phyloP scores from a whole-genome alignment of 2,329 filamentous ascomycete species.

The Ophiostoma sp. region DNA sequence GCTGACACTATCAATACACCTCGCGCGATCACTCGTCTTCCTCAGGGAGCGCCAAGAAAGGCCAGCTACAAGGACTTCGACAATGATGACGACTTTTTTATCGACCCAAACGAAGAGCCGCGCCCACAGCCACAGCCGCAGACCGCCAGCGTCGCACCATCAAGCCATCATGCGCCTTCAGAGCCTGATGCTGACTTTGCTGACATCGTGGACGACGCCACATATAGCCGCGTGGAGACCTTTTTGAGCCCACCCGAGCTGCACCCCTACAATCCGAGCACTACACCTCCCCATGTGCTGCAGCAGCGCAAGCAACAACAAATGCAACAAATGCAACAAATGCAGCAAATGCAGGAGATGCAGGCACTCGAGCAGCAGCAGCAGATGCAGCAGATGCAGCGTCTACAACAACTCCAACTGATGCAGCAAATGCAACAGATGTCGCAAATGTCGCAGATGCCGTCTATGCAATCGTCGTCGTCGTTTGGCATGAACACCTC shows the following conservation, averaged over 20 bases:
- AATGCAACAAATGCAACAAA: slow-evolving; percentile 7
- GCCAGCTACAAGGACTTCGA: slow-evolving; percentile 25
- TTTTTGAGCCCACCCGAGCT: slow-evolving; percentile 45
- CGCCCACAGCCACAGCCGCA: background rate
- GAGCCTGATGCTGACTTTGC: slow-evolving; percentile 22
- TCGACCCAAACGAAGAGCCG: slow-evolving; percentile 15
- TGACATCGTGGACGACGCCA: slow-evolving; percentile 36
- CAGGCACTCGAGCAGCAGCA: background rate
- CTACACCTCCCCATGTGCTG: slow-evolving; percentile 30
- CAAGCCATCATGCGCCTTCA: background rate
- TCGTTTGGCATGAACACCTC: slow-evolving; percentile 53
- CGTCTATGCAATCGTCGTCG: slow-evolving; percentile 29
- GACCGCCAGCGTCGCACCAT: background rate
- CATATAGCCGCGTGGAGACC: slow-evolving; percentile 46
- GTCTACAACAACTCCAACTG: background rate
- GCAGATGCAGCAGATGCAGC: background rate
- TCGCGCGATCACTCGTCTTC: background rate
- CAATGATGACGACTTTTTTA: slow-evolving; percentile 23
- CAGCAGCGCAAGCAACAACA: slow-evolving; percentile 30
- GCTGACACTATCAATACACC: background rate
- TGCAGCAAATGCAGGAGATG: background rate
- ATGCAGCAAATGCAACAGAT: background rate
- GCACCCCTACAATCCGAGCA: slow-evolving; percentile 17
- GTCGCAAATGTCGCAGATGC: background rate
- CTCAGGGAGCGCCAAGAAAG: background rate